Base-by-base conservation (phyloP, 2,329 filamentous ascomycete species). In the Huntiella omanensis region DNA sequence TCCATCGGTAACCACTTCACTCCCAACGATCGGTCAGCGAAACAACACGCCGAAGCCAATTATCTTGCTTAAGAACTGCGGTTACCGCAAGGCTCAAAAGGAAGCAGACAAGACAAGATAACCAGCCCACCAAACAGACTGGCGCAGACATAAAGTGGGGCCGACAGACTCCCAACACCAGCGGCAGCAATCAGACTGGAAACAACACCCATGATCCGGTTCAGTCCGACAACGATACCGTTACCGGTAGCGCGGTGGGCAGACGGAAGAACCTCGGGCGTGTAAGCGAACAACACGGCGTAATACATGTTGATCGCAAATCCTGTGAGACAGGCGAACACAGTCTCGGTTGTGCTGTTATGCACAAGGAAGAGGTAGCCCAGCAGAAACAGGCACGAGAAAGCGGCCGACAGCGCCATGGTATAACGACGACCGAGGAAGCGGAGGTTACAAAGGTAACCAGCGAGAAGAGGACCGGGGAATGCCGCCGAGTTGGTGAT, bases 171-270 rank as follows among this genome's bases (percentile, higher is more conserved):
- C 1, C 77, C 80, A 54, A 79, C 60, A 0, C 73, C 72, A 32
- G 66, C 67, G 0, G 72, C 75, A 0, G 74, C 79, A 32, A 85
- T 73, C 6, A 84, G 68, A 0, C 80, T 78, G 7, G 73, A 77
- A 44, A 84, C 54, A 38, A 85, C 81, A 1, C 80, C 80, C 80
- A 84, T 84, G 52, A 84, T 57, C 2, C 80, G 68, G 53, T 85
- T 85, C 51, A 72, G 74, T 0, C 72, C 77, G 32, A 84, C 80
- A 0, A 77, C 73, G 38, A 85, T 70, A 11, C 45, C 80, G 55
- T 83, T 85, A 7, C 81, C 81, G 0, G 81, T 86, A 0, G 79
- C 78, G 3, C 81, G 68, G 54, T 86, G 80, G 0, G 79, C 78
- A 40, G 69, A 76, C 0, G 78, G 78, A 1, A 83, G 62, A 0